These are phyloP conservation scores for Trichoderma erinaceum DNA, from an alignment of 495 filamentous ascomycete species.

Conservation along the genomic window DNA sequence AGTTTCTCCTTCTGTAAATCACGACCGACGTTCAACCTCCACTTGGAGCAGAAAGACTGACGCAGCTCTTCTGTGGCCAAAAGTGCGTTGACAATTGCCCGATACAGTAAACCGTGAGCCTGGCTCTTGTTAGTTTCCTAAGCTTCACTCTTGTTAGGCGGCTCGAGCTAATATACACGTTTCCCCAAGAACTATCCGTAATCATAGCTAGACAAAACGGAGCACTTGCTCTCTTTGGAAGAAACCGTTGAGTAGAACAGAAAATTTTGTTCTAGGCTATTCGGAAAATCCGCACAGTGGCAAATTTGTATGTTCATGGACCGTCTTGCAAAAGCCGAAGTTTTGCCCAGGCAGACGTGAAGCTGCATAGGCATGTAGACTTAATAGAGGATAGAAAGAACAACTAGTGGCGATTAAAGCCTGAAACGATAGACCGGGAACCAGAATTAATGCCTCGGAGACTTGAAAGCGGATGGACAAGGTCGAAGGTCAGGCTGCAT, in stretches of 20 bases:
- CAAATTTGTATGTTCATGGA: neutral
- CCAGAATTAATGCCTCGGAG: too few species aligned
- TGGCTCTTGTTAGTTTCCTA: too few species aligned
- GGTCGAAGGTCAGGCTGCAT: too few species aligned
- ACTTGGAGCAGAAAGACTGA: neutral
- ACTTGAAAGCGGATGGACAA: too few species aligned
- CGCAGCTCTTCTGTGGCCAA: neutral
- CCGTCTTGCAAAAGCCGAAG: neutral
- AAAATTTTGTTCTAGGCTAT: neutral
- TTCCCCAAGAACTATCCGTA: neutral
- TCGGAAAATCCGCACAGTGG: constrained; percentile 6
- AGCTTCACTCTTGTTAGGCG: neutral
- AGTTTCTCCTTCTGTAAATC: neutral
- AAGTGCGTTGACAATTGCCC: neutral
- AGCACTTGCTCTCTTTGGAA: neutral
- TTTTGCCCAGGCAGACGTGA: neutral
- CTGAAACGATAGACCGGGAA: neutral
- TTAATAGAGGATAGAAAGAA: too few species aligned
- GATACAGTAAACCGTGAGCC: neutral
- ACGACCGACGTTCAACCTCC: neutral
- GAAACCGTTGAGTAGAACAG: neutral
- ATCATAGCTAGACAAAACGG: neutral
- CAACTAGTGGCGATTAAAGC: neutral
- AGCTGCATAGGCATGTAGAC: neutral
- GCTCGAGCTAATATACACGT: neutral